These are phyloP conservation scores for Rhodotorula diobovata DNA, from an alignment of 768 basidiomycete genomes.

Conservation along the genomic window DNA sequence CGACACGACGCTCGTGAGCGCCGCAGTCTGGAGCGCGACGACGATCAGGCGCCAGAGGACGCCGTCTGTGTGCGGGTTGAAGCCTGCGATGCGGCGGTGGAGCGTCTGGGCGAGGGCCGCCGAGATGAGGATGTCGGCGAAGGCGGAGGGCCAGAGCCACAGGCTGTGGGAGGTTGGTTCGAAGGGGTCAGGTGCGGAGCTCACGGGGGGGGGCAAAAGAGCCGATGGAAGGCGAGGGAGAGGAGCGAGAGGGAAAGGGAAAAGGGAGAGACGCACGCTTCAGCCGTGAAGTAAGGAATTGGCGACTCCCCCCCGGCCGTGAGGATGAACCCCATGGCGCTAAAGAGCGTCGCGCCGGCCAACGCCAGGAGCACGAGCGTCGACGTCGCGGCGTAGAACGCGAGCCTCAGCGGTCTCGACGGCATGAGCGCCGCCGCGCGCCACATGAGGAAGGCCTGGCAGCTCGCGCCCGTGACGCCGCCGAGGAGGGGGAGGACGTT, in stretches of 20 bases:
- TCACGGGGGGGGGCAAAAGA: no score
- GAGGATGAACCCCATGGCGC: background rate
- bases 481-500: conserved; percentile 3
- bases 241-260: background rate
- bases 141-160: conserved; percentile 18
- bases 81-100: conserved; percentile 14
- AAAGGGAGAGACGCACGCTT: background rate
- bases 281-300: background rate
- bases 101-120: conserved; percentile 19
- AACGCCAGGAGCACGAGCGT: background rate
- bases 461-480: background rate
- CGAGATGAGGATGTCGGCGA: conserved; percentile 15
- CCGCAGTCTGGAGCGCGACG: conserved; percentile 7
- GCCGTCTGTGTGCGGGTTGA: conserved; percentile 13
- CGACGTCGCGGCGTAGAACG: background rate
- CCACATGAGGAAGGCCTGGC: conserved; percentile 2
- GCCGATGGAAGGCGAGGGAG: background rate
- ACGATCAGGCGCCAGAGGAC: conserved; percentile 11
- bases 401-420: background rate
- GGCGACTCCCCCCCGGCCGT: accelerated
- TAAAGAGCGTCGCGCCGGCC: conserved; percentile 7
- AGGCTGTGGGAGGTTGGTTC: background rate
- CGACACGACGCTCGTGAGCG: conserved; percentile 13
- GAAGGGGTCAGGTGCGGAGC: no score
- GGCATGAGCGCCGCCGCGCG: conserved; percentile 7